Evolutionary conservation across 2,329 filamentous ascomycete genomes (phyloP), one percentile per base, ranked within the genome.

Genomic region (Aspergillus pseudotamarii): DNA sequence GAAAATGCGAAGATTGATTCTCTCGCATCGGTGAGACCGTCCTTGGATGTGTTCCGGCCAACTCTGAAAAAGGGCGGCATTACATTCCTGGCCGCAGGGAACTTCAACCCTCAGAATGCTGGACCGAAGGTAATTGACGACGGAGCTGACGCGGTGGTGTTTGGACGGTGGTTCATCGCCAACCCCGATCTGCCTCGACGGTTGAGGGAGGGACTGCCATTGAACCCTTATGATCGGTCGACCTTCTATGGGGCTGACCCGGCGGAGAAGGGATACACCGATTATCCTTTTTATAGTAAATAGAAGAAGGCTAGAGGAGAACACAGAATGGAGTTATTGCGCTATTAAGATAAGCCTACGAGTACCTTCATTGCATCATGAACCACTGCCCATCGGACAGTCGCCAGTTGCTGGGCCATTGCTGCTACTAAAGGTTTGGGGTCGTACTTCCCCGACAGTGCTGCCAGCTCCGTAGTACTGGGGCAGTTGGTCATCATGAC

Each of bases 161-260:
- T 74, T 63, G 80, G 81, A 0, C 69, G 81, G 9, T 73, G 71
- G 34, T 83, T 79, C 60, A 79, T 83, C 50, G 65, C 78, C 3
- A 83, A 79, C 38, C 81, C 81, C 1, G 81, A 83, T 65, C 59
- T 83, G 55, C 75, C 78, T 0, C 75, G 70, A 55, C 69, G 79
- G 11, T 63, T 81, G 26, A 72, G 74, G 68, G 67, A 81, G 51
- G 75, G 73, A 0, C 54, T 80, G 9, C 66, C 72, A 1, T 64
- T 83, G 61, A 76, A 69, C 6, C 60, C 70, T 6, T 82, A 82
- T 58, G 71, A 81, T 59, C 73, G 81, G 5, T 63, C 73, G 0
- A 78, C 75, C 0, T 83, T 83, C 56, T 83, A 83, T 59, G 73
- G 73, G 2, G 71, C 72, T 6, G 67, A 66, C 1, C 71, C 70